Evolutionary conservation across 176 grass and related monocot species (phyloP).

Genomic region (Alopecurus myosuroides): DNA sequence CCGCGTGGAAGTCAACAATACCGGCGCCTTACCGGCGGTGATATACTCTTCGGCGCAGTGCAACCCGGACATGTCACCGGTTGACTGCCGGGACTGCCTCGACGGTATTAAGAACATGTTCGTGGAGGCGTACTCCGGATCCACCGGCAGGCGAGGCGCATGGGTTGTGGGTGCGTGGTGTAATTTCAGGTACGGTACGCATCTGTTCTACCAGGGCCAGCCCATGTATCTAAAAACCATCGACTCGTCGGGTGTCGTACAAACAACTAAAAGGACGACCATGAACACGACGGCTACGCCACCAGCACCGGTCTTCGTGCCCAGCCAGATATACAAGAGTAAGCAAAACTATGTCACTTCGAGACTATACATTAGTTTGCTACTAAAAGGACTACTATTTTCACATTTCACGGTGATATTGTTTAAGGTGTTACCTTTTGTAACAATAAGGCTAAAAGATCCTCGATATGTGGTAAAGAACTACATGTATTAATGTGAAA

Average conservation of each 20-base stretch:
- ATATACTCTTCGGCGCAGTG: constrained; percentile 40
- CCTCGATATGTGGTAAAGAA: not conserved
- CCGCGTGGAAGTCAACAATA: not conserved
- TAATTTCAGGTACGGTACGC: constrained; percentile 25
- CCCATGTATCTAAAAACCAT: not conserved
- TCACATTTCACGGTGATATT: not conserved
- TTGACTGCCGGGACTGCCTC: constrained; percentile 30
- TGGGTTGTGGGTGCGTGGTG: constrained; percentile 13
- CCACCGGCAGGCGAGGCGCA: not conserved
- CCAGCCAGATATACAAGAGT: not conserved
- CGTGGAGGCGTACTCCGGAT: not conserved
- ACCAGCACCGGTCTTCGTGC: not conserved
- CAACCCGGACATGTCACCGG: constrained; percentile 13
- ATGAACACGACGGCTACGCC: not conserved
- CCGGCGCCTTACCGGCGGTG: not conserved
- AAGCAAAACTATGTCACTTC: not conserved
- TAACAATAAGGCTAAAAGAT: not conserved
- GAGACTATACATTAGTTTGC: not conserved
- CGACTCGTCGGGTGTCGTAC: not conserved
- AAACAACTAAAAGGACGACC: not conserved
- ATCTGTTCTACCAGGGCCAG: constrained; percentile 11
- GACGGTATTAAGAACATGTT: not conserved
- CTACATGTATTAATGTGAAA: not conserved
- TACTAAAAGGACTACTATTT: too few species aligned
- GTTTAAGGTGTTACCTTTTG: not conserved